Percentiles rank a stretch among this genome's conserved stretches.
Evolutionary conservation across 2,329 filamentous ascomycete species (phyloP).

Genomic region (Xylariaceae sp.): DNA sequence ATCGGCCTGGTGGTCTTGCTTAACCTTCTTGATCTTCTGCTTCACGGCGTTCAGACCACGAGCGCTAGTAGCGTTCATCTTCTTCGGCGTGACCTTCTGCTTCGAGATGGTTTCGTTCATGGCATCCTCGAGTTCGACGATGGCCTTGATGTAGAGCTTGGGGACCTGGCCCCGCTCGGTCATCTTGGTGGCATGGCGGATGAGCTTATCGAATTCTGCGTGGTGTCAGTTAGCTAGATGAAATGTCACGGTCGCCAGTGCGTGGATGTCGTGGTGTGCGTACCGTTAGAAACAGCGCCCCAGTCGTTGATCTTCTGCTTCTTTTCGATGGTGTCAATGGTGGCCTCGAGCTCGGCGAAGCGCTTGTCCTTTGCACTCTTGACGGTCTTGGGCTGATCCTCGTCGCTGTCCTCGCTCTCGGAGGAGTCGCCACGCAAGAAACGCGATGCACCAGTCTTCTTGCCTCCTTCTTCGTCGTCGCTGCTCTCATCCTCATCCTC

Average conservation of each 20-base stretch:
- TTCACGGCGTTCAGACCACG: conserved; percentile 94
- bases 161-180: conserved; percentile 71
- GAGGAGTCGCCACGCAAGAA: conserved; percentile 76
- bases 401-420: conserved; percentile 81
- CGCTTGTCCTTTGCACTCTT: conserved; percentile 99
- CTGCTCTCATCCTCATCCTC: conserved; percentile 51
- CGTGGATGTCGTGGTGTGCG: conserved; percentile 29
- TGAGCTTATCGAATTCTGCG: conserved; percentile 89
- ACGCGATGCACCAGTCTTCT: conserved; percentile 65
- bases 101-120: conserved; percentile 92
- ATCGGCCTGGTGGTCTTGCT: conserved; percentile 85
- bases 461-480: conserved; percentile 58
- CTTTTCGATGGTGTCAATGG: conserved; percentile 89
- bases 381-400: conserved; percentile 78
- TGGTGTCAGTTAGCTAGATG: conserved; percentile 5
- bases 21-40: conserved; percentile 98
- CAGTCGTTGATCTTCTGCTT: conserved; percentile 97
- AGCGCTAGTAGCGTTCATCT: conserved; percentile 96
- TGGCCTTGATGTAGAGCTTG: conserved; percentile 86
- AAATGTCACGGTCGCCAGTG: background rate
- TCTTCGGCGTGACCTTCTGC: conserved; percentile 93
- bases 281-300: conserved; percentile 85
- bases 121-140: conserved; percentile 89
- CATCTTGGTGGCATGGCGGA: conserved; percentile 77
- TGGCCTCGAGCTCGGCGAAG: conserved; percentile 85